These are phyloP conservation scores for Populus euphratica DNA, from an alignment of 345 rosid species.

Conservation along the genomic window DNA sequence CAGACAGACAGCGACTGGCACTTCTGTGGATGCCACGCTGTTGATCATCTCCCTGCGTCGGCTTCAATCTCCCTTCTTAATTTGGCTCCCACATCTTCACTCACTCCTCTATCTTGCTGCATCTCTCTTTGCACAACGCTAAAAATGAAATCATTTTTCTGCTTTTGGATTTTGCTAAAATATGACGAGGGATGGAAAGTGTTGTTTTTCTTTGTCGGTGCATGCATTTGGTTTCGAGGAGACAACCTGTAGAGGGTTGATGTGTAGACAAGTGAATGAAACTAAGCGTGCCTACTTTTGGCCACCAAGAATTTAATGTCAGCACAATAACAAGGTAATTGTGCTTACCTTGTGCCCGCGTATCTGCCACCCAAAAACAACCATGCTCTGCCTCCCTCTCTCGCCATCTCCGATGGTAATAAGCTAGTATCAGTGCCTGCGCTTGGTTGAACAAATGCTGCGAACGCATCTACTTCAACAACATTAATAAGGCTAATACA, in stretches of 20 bases:
- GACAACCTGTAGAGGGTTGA: background rate
- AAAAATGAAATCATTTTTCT: background rate
- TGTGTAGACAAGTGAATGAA: background rate
- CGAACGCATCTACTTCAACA: too few species aligned
- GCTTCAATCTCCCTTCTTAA: constrained; percentile 31
- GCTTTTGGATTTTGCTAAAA: background rate
- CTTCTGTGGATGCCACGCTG: constrained; percentile 34
- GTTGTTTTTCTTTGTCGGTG: constrained; percentile 2
- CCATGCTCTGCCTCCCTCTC: background rate
- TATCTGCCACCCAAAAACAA: background rate
- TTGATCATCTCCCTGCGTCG: constrained; percentile 13
- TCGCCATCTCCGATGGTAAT: background rate
- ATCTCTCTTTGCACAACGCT: background rate
- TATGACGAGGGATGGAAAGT: background rate
- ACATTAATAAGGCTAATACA: too few species aligned
- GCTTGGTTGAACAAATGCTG: too few species aligned
- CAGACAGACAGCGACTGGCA: constrained; percentile 18
- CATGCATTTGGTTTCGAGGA: constrained; percentile 21
- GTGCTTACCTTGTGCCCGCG: background rate
- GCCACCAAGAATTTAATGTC: background rate
- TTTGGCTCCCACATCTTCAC: constrained; percentile 27
- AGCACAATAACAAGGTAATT: background rate
- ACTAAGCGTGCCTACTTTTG: constrained; percentile 18
- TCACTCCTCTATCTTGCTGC: constrained; percentile 16
- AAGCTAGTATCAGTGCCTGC: background rate